These are phyloP conservation scores for Azolla pinnata DNA, from an alignment of 75 land plant species.

Conservation along the genomic window DNA sequence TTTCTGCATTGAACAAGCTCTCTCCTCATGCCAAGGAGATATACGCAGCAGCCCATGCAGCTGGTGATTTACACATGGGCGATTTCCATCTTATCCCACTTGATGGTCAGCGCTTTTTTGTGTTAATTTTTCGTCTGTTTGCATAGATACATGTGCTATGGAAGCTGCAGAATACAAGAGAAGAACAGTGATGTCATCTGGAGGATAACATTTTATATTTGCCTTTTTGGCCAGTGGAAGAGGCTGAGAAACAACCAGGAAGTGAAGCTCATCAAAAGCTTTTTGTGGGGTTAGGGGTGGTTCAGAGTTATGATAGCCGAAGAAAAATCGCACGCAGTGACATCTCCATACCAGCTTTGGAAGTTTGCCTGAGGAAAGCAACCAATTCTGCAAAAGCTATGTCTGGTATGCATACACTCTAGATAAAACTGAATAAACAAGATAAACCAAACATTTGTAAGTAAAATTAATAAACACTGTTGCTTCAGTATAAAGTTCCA, in stretches of 20 bases:
- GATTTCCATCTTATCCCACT: conserved; percentile 60
- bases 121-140: too few relatives aligned
- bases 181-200: too few relatives aligned
- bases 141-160: too few relatives aligned
- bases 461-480: too few relatives aligned
- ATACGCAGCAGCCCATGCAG: conserved; percentile 62
- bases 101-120: conserved; percentile 45
- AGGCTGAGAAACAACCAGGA: too few relatives aligned
- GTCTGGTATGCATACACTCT: conserved; percentile 20
- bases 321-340: conserved; percentile 74
- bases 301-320: conserved; percentile 72
- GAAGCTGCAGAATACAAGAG: too few relatives aligned
- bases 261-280: too few relatives aligned
- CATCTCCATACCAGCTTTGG: conserved; percentile 61
- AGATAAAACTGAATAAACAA: too few relatives aligned
- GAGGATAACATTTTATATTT: too few relatives aligned
- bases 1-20: conserved; percentile 56
- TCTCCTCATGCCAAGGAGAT: conserved; percentile 48
- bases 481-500: too few relatives aligned
- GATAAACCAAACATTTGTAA: too few relatives aligned
- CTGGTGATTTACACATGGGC: conserved; percentile 63
- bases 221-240: too few relatives aligned
- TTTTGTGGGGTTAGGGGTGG: conserved; percentile 77
- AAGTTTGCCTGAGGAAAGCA: conserved; percentile 53
- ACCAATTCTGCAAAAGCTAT: conserved; percentile 31